Conservation (phyloP, 352 stramenopile species). For the Hyaloperonospora arabidopsidis region DNA sequence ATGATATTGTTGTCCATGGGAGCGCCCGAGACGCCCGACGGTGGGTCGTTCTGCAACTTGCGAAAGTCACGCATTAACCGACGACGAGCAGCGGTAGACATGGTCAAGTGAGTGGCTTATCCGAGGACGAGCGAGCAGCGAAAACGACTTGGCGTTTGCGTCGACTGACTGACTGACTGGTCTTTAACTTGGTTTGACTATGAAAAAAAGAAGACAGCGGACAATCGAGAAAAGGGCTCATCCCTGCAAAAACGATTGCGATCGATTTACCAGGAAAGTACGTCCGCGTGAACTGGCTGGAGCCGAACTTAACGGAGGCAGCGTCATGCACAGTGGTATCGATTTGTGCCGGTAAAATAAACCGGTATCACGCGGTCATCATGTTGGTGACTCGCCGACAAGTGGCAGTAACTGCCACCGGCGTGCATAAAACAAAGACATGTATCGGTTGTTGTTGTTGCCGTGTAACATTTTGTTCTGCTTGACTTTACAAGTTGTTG, state of each 20-base stretch:
- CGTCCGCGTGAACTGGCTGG: too few relatives aligned
- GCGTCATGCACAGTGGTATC: too few relatives aligned
- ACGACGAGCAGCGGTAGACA: constrained; percentile 92
- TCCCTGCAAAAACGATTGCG: constrained; percentile 3
- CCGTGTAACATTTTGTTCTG: too few relatives aligned
- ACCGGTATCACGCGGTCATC: too few relatives aligned
- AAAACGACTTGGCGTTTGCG: neutral
- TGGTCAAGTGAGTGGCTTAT: constrained; percentile 22
- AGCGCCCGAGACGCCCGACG: constrained; percentile 93
- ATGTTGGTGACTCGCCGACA: too few relatives aligned
- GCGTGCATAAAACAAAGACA: too few relatives aligned
- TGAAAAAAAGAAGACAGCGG: constrained; percentile 7
- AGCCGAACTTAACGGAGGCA: neutral
- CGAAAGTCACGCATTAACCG: constrained; percentile 96
- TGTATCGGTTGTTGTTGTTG: too few relatives aligned
- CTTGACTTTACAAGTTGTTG: too few relatives aligned
- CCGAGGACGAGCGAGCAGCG: neutral
- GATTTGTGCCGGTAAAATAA: too few relatives aligned
- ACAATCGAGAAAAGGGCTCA: constrained; percentile 17
- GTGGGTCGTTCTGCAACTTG: constrained; percentile 97
- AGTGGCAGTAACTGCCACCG: too few relatives aligned
- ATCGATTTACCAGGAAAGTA: neutral
- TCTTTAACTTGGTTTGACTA: constrained; percentile 15
- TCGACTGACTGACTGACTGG: constrained; percentile 2
- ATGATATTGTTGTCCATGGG: constrained; percentile 99